phyloP scores from a whole-genome alignment of 352 stramenopile species.

The Globisporangium apiculatum region DNA sequence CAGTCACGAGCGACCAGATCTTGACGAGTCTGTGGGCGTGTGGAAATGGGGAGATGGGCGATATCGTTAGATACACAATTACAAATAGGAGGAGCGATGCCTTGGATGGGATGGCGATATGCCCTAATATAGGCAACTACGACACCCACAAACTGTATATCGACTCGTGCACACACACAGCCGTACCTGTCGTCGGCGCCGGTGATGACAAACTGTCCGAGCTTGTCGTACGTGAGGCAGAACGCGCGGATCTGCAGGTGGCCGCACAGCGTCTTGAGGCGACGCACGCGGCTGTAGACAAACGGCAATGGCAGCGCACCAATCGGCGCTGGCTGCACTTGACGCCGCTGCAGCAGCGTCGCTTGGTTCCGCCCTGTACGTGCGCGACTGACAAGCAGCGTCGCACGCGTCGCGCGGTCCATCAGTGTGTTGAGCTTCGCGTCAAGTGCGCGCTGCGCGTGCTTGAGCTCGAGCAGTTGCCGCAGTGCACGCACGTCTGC shows the following conservation, averaged over 20 bases:
- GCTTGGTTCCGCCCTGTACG: constrained; percentile 54
- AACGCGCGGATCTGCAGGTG: constrained; percentile 94
- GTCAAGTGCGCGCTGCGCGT: constrained; percentile 28
- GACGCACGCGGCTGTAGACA: constrained; percentile 72
- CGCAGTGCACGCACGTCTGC: constrained; percentile 68
- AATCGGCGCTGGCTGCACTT: constrained; percentile 30
- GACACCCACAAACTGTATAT: background rate
- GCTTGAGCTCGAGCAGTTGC: constrained; percentile 63
- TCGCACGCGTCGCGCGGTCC: constrained; percentile 26
- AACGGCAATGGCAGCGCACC: constrained; percentile 39
- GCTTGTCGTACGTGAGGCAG: constrained; percentile 94
- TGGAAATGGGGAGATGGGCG: no score
- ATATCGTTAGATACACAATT: no score
- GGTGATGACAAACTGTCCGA: constrained; percentile 94
- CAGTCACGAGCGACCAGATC: constrained; percentile 91
- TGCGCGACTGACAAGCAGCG: constrained; percentile 37
- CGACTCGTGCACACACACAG: background rate
- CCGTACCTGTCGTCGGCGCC: constrained; percentile 91
- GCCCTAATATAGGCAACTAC: no score
- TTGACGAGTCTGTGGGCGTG: constrained; percentile 85
- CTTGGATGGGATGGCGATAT: no score
- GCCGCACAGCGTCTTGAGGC: constrained; percentile 86
- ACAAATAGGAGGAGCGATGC: no score
- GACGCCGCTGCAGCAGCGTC: constrained; percentile 40
- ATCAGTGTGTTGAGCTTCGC: constrained; percentile 28